Evolutionary conservation across 306 rosid species (phyloP).

Genomic region (Erythrophleum fordii): DNA sequence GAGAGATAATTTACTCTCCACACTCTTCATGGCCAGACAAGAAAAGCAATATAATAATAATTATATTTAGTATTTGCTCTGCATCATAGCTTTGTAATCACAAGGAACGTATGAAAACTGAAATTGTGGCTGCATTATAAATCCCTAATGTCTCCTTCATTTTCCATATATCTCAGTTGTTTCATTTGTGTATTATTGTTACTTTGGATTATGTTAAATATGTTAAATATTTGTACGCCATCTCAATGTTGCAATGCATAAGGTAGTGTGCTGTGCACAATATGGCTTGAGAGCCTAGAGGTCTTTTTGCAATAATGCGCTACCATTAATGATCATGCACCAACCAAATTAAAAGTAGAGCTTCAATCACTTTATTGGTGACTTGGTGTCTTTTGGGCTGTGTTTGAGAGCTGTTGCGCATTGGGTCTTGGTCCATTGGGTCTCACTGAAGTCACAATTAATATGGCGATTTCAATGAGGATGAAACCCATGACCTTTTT

Average conservation of each 20-base stretch:
- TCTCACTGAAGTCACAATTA: too few relatives aligned
- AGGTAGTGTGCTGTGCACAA: not conserved
- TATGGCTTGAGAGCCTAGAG: not conserved
- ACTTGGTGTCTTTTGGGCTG: too few relatives aligned
- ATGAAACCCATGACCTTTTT: too few relatives aligned
- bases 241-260: not conserved
- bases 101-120: not conserved
- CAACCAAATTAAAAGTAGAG: conserved; percentile 12
- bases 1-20: not conserved
- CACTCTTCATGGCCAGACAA: not conserved
- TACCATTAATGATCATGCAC: not conserved
- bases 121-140: not conserved
- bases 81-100: not conserved
- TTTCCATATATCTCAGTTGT: too few relatives aligned
- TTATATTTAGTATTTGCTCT: not conserved
- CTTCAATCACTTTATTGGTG: conserved; percentile 8
- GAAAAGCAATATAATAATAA: too few relatives aligned
- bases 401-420: too few relatives aligned
- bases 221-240: not conserved
- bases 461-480: too few relatives aligned
- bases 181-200: too few relatives aligned
- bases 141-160: not conserved
- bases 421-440: too few relatives aligned
- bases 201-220: not conserved
- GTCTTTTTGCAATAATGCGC: not conserved